Base-by-base conservation (phyloP, 305 asterid genomes). In the Solanum hybrid region DNA sequence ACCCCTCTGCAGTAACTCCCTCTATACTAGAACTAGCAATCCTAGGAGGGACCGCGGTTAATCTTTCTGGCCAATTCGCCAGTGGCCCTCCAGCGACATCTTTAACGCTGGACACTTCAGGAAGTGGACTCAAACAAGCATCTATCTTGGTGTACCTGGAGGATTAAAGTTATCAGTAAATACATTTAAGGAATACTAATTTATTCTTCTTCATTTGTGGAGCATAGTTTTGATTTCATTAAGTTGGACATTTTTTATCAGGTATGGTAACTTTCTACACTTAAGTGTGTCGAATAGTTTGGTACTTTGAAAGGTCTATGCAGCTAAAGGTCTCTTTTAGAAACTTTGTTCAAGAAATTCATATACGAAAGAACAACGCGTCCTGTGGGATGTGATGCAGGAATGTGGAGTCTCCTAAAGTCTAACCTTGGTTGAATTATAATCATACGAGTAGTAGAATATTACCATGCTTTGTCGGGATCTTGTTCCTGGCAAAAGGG, bases 71-170 rank as follows among this genome's bases (percentile, higher is more conserved):
- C 99, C 99, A 97, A 8, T 92, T 94, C 2, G 92, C 92, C 22
- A 95, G 87, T 19, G 80, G 81, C 56, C 99, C 99, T n/a, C 99
- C 99, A 0, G 99, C 92, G 1, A 93, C 87, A 73, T 97, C 97
- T 64, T 87, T 93, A 81, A 94, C 36, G 90, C 91, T 94, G 2
- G 99, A 93, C n/a, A 95, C 99, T 77, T 97, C 96, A 0, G 99
- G 99, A 19, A 97, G 91, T 19, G 98, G 98, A 88, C 96, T 95
- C 89, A 97, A 88, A 88, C 99, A 97, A 9, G 96, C 89, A 71
- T 96, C 99, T 95, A 97, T 91, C 93, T 95, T 96, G 9, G 99
- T 94, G 90, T 95, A 90, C 99, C 99, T 97, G 91, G 60, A 90
- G 35, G 60, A 34, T 31, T 5, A 9, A 7, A 11, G 56, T 72